phyloP scores from a whole-genome alignment of 257 asterid genomes.

The Henckelia pumila region DNA sequence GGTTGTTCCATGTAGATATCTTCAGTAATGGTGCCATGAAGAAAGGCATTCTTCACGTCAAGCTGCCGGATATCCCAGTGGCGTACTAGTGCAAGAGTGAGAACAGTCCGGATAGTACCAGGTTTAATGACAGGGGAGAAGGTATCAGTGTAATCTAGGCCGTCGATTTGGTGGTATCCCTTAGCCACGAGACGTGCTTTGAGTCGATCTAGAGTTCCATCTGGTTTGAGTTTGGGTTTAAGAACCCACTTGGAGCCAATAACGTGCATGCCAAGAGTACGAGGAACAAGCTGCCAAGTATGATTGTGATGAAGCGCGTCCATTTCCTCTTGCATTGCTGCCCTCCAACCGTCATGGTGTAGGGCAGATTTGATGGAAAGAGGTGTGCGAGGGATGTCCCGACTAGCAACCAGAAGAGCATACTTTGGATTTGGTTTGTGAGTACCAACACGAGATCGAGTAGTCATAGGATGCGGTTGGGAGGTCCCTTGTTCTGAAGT shows the following conservation, averaged over 20 bases:
- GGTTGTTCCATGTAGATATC: conserved; percentile 8
- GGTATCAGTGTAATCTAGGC: background rate
- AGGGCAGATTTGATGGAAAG: background rate
- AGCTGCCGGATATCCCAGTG: background rate
- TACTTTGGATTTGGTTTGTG: no score
- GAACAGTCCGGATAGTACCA: background rate
- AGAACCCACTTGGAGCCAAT: conserved; percentile 1
- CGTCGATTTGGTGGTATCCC: background rate
- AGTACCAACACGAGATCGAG: no score
- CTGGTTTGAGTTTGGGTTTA: background rate
- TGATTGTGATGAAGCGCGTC: background rate
- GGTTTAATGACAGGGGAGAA: background rate
- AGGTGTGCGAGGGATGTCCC: no score
- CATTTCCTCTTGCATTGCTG: background rate
- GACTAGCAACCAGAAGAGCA: no score
- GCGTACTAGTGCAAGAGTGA: background rate
- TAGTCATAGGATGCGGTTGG: no score
- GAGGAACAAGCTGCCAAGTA: background rate
- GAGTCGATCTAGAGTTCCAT: background rate
- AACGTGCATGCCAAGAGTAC: background rate
- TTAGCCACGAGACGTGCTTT: background rate
- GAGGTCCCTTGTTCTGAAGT: no score
- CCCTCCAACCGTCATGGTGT: background rate
- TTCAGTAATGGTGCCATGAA: background rate
- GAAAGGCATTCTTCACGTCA: no score